Evolutionary conservation across 768 basidiomycete species (phyloP), one percentile per base, ranked within the genome.

Genomic region (Suillus tomentosus): DNA sequence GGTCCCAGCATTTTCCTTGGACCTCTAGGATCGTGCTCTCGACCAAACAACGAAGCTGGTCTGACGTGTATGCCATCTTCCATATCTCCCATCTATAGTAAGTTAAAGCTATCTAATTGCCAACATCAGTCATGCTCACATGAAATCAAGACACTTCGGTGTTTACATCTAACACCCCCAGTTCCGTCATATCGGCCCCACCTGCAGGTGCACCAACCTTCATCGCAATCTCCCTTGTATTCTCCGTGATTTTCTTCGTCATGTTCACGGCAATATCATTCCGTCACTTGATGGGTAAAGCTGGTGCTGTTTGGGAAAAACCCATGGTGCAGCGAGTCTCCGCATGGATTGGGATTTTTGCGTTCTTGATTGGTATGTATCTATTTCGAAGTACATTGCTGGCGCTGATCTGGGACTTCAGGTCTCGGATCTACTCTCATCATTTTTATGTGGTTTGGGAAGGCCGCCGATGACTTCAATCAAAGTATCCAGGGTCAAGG

Each of bases 401-500:
- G 56, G 40, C 60, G 19, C 55, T 39, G 17, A 58, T 42, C 40
- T 19, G 10, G 24, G 17, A 17, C 42, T 51, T 17, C 61, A 91
- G 91, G 90, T 15, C 73, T 91, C 64, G 86, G 85, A 3, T 80
- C 88, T 10, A 90, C 90, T 77, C 79, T 91, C 22, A 81, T 93
- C 64, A 76, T 90, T 61, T 85, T 89, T 65, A 90, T 94, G 84
- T 91, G 88, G 85, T 91, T 91, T 66, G 90, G 87, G 22, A 91
- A 92, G 74, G 86, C 90, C 2, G 85, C 88, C 0, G 83, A 87
- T 60, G 91, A 92, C 70, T 93, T 94, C 77, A 94, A 94, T 72
- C 71, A 77, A 51, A 85, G 80, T 60, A 86, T 93, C 60, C 66
- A 78, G 31, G 72, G 81, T 10, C 82, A 82, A 65, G 88, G 87